phyloP scores from a whole-genome alignment of 2,329 filamentous ascomycete species.

The Fusarium decemcellulare region DNA sequence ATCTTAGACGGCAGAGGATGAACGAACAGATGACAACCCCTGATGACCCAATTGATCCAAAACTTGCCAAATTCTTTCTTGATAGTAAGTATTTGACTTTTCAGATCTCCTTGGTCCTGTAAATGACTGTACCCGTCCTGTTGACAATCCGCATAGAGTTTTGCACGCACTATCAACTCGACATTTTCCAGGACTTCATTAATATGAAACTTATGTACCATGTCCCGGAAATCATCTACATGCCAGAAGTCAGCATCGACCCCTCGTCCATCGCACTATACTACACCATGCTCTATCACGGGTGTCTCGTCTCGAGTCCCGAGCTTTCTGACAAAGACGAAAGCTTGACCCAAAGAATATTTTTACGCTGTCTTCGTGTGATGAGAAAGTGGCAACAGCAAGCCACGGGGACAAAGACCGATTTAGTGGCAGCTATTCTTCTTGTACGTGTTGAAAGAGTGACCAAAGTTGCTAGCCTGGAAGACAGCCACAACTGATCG shows the following conservation, averaged over 20 bases:
- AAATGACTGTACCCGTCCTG: too few relatives aligned
- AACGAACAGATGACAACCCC: too few relatives aligned
- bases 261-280: constrained; percentile 49
- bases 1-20: too few relatives aligned
- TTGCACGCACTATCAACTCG: constrained; percentile 45
- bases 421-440: constrained; percentile 49
- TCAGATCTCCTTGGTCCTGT: too few relatives aligned
- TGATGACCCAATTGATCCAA: too few relatives aligned
- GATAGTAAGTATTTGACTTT: too few relatives aligned
- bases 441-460: constrained; percentile 34
- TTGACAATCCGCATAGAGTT: too few relatives aligned
- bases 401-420: constrained; percentile 48
- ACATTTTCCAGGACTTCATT: too few relatives aligned
- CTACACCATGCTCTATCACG: constrained; percentile 49
- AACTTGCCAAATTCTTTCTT: too few relatives aligned
- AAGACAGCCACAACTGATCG: constrained; percentile 41
- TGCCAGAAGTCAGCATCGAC: constrained; percentile 49
- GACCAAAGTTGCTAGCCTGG: too few relatives aligned
- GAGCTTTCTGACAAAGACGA: constrained; percentile 18
- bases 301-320: constrained; percentile 38
- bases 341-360: constrained; percentile 43
- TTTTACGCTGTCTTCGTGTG: constrained; percentile 48
- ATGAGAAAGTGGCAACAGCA: constrained; percentile 49
- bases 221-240: constrained; percentile 47
- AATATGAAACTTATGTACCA: too few relatives aligned